Conservation (phyloP, 352 stramenopile genomes). For the Pseudoperonospora humuli region DNA sequence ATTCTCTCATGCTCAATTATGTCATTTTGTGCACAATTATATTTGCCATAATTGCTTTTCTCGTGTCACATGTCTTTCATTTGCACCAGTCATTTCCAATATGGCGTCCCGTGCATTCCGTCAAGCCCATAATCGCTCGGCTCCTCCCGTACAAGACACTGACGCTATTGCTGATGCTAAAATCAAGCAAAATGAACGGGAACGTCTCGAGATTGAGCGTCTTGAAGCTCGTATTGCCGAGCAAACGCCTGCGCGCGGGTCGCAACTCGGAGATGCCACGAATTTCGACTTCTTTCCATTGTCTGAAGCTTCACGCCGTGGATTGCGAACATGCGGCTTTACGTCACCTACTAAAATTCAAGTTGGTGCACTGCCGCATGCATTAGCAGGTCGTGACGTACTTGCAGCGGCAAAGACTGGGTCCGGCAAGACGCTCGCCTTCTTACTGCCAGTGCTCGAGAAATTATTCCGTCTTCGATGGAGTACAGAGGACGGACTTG, state of each 20-base stretch:
- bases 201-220: slow-evolving; percentile 58
- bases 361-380: slow-evolving; percentile 79
- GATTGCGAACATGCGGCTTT: slow-evolving; percentile 72
- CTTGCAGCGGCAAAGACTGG: slow-evolving; percentile 90
- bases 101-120: slow-evolving; percentile 31
- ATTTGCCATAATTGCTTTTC: too few relatives aligned
- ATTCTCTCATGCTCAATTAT: too few relatives aligned
- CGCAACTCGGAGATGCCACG: slow-evolving; percentile 61
- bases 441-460: slow-evolving; percentile 86
- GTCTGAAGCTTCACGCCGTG: slow-evolving; percentile 68
- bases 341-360: slow-evolving; percentile 87
- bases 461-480: slow-evolving; percentile 85
- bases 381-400: slow-evolving; percentile 85
- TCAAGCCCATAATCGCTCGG: slow-evolving; percentile 17
- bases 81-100: too few relatives aligned
- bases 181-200: slow-evolving; percentile 70
- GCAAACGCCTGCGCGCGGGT: slow-evolving; percentile 68
- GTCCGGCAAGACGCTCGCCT: slow-evolving; percentile 91
- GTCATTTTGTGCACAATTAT: too few relatives aligned
- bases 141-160: slow-evolving; percentile 6
- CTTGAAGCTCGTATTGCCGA: slow-evolving; percentile 57
- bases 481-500: slow-evolving; percentile 90
- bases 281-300: slow-evolving; percentile 83
- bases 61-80: too few relatives aligned
- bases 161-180: slow-evolving; percentile 22